phyloP scores from a whole-genome alignment of 1,139 yeast species.

The Taphrina deformans region DNA sequence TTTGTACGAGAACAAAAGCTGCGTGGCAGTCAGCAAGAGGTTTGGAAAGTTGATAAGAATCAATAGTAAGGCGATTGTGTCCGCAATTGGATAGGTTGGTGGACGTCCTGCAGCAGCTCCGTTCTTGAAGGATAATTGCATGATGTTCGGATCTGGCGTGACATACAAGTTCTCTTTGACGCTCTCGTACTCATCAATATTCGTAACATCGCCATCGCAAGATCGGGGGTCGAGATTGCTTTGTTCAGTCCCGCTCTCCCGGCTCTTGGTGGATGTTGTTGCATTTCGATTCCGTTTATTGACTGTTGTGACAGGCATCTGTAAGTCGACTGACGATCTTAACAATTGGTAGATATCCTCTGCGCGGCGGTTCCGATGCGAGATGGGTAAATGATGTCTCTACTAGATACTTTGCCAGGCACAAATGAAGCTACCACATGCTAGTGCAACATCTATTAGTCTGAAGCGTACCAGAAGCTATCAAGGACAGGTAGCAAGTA shows the following conservation, averaged over 20 bases:
- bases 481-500: too few species aligned
- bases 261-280: background rate
- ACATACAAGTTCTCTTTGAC: background rate
- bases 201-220: background rate
- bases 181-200: background rate
- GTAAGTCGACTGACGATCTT: background rate
- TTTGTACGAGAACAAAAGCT: constrained; percentile 24
- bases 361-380: too few species aligned
- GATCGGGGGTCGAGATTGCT: background rate
- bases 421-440: background rate
- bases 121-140: constrained; percentile 6
- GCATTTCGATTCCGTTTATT: background rate
- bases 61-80: constrained; percentile 22
- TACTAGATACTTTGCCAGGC: background rate
- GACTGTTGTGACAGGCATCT: background rate
- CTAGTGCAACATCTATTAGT: background rate
- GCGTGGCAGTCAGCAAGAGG: constrained; percentile 12
- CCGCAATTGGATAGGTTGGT: constrained; percentile 26
- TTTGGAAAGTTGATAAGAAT: constrained; percentile 24
- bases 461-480: background rate
- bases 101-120: background rate
- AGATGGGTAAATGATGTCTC: too few species aligned
- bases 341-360: too few species aligned
- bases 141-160: background rate
- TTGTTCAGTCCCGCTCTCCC: background rate